These are phyloP conservation scores for Fusarium sambucinum DNA, from an alignment of 2,329 filamentous ascomycete genomes.

Conservation along the genomic window DNA sequence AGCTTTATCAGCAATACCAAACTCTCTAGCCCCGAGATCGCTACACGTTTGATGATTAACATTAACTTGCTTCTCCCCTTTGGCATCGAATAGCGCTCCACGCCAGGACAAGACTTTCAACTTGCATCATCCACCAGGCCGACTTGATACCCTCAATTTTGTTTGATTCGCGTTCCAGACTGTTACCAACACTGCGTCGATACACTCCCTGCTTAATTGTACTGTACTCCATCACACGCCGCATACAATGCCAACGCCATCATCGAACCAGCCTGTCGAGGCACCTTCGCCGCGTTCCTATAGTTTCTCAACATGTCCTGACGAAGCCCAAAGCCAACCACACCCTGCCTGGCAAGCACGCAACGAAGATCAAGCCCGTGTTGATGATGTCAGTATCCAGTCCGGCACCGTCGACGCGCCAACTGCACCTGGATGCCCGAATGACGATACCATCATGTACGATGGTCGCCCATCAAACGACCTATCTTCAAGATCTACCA, in stretches of 20 bases:
- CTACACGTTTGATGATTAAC: constrained; percentile 45
- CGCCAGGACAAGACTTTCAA: constrained; percentile 29
- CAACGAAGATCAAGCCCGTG: constrained; percentile 36
- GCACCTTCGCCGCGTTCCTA: constrained; percentile 54
- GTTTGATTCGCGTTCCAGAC: constrained; percentile 5
- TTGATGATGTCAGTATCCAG: constrained; percentile 39
- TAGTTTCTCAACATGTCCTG: constrained; percentile 59
- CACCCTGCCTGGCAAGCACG: constrained; percentile 45
- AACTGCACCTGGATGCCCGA: constrained; percentile 37
- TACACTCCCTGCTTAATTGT: constrained; percentile 23
- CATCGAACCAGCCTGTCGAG: constrained; percentile 56
- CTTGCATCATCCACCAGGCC: constrained; percentile 28
- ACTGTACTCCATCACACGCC: constrained; percentile 18
- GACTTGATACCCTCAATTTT: constrained; percentile 38
- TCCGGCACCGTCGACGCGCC: constrained; percentile 38
- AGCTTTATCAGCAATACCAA: constrained; percentile 31
- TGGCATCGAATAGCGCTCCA: constrained; percentile 37
- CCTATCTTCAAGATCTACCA: constrained; percentile 55
- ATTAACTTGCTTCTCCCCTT: constrained; percentile 38
- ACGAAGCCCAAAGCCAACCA: constrained; percentile 53
- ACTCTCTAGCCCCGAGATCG: constrained; percentile 40
- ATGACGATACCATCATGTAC: constrained; percentile 45
- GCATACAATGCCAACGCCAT: constrained; percentile 60
- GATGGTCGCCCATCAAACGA: constrained; percentile 47
- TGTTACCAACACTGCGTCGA: constrained; percentile 8